Evolutionary conservation across 2,329 filamentous ascomycete species (phyloP), one percentile per base, ranked within the genome.

Genomic region (Magnaporthales sp.): DNA sequence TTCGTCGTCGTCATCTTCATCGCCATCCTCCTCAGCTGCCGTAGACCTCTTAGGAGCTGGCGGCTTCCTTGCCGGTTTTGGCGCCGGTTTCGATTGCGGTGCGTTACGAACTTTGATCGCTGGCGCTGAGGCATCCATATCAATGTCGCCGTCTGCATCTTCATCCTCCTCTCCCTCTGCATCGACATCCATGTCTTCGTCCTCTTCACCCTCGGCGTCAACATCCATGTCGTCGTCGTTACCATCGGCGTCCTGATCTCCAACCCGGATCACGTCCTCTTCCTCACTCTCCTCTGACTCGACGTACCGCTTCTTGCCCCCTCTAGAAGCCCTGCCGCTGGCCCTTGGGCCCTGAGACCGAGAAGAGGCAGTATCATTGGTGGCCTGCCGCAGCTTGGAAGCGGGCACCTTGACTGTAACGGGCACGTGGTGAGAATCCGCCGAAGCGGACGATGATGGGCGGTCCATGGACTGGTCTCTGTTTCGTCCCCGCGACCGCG

Each of bases 301-400:
- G 27, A 88, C 82, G 66, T 87, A 87, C 70, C 81, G 86, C 76
- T 86, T 87, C 76, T 85, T 85, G 22, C 79, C 80, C 6, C 81
- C 83, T 9, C 84, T 80, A 67, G 83, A 85, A 6, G 73, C 70
- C 63, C 68, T 71, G 46, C 69, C 70, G 62, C 77, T 76, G 60
- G 75, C 71, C 63, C 75, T 77, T 62, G 38, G 15, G 8, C 15
- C 38, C 38, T 51, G 38, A 7, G 38, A 51, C 38, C 38, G 15
- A n/a, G 38, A 51, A n/a, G 38, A 4, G 32, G 3, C 32, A 7
- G 74, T 77, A 58, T 68, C 69, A 61, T 79, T 79, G 7, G 80
- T 82, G 62, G 80, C 78, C 72, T 85, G 83, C 69, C 83, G 82
- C 66, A 82, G 78, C 74, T 81, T 86, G 72, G 77, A 81, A 56